Conservation (phyloP, 1,139 yeast species). For the Suhomyces panamericanus region DNA sequence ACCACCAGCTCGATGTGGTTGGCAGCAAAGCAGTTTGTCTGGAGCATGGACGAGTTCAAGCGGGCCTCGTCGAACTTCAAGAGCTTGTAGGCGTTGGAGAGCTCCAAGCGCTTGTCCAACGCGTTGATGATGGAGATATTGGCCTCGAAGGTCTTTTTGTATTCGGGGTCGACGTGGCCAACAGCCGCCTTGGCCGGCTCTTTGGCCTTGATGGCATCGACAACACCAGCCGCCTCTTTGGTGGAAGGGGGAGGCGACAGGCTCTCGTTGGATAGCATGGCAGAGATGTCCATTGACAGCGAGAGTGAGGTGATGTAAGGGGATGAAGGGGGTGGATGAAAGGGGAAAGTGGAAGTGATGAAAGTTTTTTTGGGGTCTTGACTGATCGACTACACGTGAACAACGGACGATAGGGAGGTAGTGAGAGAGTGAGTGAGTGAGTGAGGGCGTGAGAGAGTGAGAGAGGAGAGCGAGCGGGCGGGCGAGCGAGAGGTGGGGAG, state of each 20-base stretch:
- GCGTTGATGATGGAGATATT: slow-evolving; percentile 29
- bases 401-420: slow-evolving; percentile 1
- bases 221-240: slow-evolving; percentile 3
- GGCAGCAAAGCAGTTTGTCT: slow-evolving; percentile 29
- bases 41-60: slow-evolving; percentile 26
- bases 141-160: slow-evolving; percentile 25
- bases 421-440: neutral
- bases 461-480: neutral
- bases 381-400: slow-evolving; percentile 9
- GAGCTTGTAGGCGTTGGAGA: slow-evolving; percentile 29
- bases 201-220: slow-evolving; percentile 3
- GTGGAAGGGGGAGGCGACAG: slow-evolving; percentile 12
- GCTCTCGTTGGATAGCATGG: slow-evolving; percentile 39
- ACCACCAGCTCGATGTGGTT: slow-evolving; percentile 40
- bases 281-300: slow-evolving; percentile 38
- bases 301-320: neutral
- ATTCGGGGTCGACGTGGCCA: slow-evolving; percentile 10
- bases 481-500: too few relatives aligned
- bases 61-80: slow-evolving; percentile 32
- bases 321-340: too few relatives aligned
- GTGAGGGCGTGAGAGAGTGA: neutral
- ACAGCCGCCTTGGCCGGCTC: neutral
- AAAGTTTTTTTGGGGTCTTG: slow-evolving; percentile 6
- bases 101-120: slow-evolving; percentile 30
- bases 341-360: neutral